Percentiles rank a stretch among this genome's conserved stretches.
These are phyloP conservation scores for Apophysomyces variabilis DNA, from an alignment of 371 early-diverging fungal species.

Conservation along the genomic window DNA sequence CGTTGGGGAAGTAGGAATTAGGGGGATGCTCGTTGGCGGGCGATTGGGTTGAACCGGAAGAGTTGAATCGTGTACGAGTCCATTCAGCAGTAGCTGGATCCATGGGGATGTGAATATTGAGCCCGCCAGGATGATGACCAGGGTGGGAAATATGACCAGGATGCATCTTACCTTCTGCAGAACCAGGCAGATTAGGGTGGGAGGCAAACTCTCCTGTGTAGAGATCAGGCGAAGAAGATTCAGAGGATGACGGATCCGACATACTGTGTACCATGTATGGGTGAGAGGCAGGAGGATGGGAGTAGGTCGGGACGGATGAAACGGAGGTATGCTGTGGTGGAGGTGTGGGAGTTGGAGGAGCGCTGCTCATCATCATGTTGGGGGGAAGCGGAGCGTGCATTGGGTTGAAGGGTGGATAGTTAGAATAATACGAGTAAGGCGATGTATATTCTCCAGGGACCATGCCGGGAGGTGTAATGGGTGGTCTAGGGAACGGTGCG, in stretches of 20 bases:
- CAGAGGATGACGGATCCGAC: constrained; percentile 30
- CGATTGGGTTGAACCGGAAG: constrained; percentile 16
- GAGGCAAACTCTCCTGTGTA: constrained; percentile 26
- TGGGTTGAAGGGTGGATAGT: constrained; percentile 12
- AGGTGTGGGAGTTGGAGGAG: constrained; percentile 21
- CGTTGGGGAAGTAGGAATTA: constrained; percentile 19
- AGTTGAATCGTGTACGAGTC: constrained; percentile 23
- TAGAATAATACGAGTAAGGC: constrained; percentile 19
- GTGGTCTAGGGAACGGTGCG: constrained; percentile 21
- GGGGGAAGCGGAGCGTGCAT: constrained; percentile 18
- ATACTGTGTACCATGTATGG: constrained; percentile 29
- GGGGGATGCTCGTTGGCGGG: constrained; percentile 8
- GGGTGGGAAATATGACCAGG: constrained; percentile 5
- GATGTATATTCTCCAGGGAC: constrained; percentile 19
- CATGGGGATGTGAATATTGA: constrained; percentile 19
- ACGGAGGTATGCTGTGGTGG: constrained; percentile 24
- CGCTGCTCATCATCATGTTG: constrained; percentile 26
- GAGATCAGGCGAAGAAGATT: constrained; percentile 30
- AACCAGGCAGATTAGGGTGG: constrained; percentile 15
- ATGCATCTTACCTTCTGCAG: constrained; percentile 10
- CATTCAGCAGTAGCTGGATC: constrained; percentile 22
- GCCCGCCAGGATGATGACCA: not conserved
- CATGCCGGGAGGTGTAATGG: constrained; percentile 26
- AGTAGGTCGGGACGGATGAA: constrained; percentile 16
- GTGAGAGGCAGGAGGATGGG: constrained; percentile 7